Evolutionary conservation across 345 rosid species (phyloP), one percentile per base, ranked within the genome.

Genomic region (Citrus hindsii): DNA sequence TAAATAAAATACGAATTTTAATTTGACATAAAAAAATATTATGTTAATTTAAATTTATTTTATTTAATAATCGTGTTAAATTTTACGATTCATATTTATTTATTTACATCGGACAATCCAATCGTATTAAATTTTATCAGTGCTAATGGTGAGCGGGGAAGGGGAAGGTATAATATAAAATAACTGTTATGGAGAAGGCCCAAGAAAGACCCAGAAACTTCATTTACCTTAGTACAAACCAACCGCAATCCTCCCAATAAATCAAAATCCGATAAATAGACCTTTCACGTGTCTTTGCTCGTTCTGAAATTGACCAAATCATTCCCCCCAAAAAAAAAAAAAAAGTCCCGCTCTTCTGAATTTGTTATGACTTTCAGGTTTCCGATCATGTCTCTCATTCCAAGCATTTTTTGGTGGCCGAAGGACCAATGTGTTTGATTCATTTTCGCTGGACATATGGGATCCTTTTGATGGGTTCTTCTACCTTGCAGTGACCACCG

Each of bases 401-500:
- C 87, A 6, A 83, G 85, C 55, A 33, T 86, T 27, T 27, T 76
- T 87, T 53, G 85, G 86, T 22, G 86, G 80, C 2, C 40, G 82
- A 22, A 33, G 77, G 48, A 83, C 71, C 82, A 78, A 73, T 61
- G 16, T 77, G 55, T 85, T 77, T 40, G 86, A 88, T 38, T 89
- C 85, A 32, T 79, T 83, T 56, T 76, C 85, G 1, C 67, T 79
- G 1, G 82, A 83, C 62, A 8, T 71, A 1, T 71, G 73, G 82
- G 79, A 84, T 63, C 89, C 85, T 4, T 71, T 78, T 3, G 78
- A 77, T 28, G 82, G 73, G 32, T 67, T 73, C 42, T 30, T 64
- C 42, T 64, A 37, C 78, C 40, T 79, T 38, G 67, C 77, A 1
- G 37, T 63, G 14, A 22, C 62, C 32, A 64, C 58, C 28, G 73